A percentile compares a stretch with the other conserved stretches of the same genome.
phyloP scores from a whole-genome alignment of 768 basidiomycete genomes.

The Leccinum imitatum region DNA sequence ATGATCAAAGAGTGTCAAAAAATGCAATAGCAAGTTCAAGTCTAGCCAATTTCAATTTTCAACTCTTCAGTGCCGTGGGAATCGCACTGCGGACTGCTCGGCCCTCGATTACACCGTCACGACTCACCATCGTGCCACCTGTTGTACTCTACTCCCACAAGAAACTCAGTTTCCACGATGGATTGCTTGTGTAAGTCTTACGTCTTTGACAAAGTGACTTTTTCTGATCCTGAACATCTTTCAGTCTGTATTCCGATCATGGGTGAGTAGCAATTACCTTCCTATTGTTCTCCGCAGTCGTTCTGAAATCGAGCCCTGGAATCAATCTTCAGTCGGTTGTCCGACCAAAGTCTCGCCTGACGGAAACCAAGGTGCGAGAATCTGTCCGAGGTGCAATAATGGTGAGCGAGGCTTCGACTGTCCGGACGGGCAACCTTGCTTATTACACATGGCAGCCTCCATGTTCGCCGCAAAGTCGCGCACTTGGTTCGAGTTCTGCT shows the following conservation, averaged over 20 bases:
- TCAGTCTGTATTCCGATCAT: constrained; percentile 55
- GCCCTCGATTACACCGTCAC: not conserved
- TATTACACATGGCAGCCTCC: constrained; percentile 40
- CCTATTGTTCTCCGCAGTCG: constrained; percentile 8
- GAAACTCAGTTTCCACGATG: not conserved
- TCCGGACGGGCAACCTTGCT: not conserved
- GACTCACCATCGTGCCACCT: no score
- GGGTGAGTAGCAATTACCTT: constrained; percentile 35
- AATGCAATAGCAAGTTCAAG: no score
- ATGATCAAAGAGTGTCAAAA: no score
- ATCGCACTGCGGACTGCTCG: no score
- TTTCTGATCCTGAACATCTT: constrained; percentile 2
- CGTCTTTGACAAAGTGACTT: no score
- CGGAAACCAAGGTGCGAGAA: constrained; percentile 47
- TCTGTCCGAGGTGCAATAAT: constrained; percentile 75
- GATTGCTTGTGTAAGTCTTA: constrained; percentile 14
- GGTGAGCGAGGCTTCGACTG: constrained; percentile 40
- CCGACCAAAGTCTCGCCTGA: constrained; percentile 57
- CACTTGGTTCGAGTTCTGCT: constrained; percentile 77
- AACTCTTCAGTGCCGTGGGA: no score
- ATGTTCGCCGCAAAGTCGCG: constrained; percentile 63
- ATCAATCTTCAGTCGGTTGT: constrained; percentile 56
- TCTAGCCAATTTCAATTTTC: no score
- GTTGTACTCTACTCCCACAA: not conserved
- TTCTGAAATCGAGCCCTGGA: constrained; percentile 4